A percentile compares a stretch with the other conserved stretches of the same genome.
Conservation (phyloP, 2,329 filamentous ascomycete species). For the Tolypocladium guangdongense region DNA sequence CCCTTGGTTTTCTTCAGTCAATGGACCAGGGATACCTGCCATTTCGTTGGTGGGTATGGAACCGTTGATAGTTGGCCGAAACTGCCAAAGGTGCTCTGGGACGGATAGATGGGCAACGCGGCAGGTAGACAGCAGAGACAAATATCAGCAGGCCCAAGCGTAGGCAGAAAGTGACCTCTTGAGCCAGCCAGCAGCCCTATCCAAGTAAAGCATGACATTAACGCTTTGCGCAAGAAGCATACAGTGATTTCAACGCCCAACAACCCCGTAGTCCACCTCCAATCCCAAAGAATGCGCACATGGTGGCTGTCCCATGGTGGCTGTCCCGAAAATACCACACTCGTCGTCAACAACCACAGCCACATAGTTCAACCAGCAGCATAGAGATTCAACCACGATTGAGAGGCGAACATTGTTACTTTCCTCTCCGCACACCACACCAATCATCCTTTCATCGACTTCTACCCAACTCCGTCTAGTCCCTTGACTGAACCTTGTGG, state of each 20-base stretch:
- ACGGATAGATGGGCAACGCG: background rate
- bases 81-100: background rate
- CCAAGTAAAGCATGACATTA: background rate
- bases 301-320: background rate
- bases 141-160: background rate
- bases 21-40: too few relatives aligned
- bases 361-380: background rate
- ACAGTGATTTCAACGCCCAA: background rate
- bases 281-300: background rate
- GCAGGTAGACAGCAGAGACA: background rate
- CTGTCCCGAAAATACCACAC: background rate
- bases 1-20: too few relatives aligned
- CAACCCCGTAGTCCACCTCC: background rate
- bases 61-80: background rate
- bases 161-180: background rate
- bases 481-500: conserved; percentile 66
- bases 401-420: background rate
- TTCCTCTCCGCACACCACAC: background rate
- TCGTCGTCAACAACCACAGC: background rate
- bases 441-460: too few relatives aligned
- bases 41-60: too few relatives aligned
- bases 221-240: background rate
- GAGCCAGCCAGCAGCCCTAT: background rate
- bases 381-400: background rate
- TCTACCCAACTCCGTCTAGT: conserved; percentile 9